Conservation (phyloP, 305 asterid genomes). For the Solanum hybrid region DNA sequence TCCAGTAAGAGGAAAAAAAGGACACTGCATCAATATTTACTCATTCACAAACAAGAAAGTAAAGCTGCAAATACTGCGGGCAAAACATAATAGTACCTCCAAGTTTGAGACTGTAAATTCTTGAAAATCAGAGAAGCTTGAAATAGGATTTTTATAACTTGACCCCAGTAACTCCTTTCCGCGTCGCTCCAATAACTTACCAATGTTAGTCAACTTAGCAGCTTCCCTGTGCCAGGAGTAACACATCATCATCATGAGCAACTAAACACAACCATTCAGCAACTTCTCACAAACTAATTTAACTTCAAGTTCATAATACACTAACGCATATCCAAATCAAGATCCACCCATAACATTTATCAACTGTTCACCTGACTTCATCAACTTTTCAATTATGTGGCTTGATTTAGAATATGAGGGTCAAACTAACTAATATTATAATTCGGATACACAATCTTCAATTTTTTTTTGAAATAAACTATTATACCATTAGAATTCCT, state of each 20-base stretch:
- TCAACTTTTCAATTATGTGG: background rate
- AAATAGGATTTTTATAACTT: conserved; percentile 60
- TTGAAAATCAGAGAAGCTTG: conserved; percentile 71
- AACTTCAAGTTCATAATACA: background rate
- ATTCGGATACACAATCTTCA: background rate
- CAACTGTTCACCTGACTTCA: background rate
- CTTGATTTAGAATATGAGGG: background rate
- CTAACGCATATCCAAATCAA: background rate
- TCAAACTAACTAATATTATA: background rate
- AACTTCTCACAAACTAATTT: background rate
- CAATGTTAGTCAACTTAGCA: conserved; percentile 61
- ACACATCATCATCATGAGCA: background rate
- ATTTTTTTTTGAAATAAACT: background rate
- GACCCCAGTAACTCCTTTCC: conserved; percentile 69
- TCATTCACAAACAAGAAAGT: background rate
- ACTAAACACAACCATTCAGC: background rate
- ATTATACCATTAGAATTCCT: background rate
- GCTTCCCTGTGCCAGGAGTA: conserved; percentile 32
- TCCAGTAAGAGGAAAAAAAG: background rate
- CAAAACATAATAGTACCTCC: conserved; percentile 42
- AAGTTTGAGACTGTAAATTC: conserved; percentile 72
- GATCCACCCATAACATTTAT: background rate
- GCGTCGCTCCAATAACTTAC: conserved; percentile 58
- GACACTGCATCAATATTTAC: background rate
- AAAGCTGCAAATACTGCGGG: background rate